A percentile compares a stretch with the other conserved stretches of the same genome.
phyloP scores from a whole-genome alignment of 2,329 filamentous ascomycete genomes.

The Ophiocordyceps camponoti-saundersi region DNA sequence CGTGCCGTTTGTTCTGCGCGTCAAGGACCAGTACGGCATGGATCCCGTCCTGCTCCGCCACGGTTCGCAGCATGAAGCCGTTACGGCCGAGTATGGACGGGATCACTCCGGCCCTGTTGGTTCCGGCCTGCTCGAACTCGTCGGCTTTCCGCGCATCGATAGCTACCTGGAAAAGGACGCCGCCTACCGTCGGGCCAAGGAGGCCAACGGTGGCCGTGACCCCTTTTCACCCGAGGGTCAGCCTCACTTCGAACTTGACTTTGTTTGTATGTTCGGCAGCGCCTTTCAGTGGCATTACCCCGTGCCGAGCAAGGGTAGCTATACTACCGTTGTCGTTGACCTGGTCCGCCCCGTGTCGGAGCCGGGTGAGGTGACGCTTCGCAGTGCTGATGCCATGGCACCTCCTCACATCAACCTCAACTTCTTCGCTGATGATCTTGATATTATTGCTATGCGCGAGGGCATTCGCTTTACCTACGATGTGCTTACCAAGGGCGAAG shows the following conservation, averaged over 20 bases:
- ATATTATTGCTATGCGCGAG: conserved; percentile 40
- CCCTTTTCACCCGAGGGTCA: conserved; percentile 39
- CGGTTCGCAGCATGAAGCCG: conserved; percentile 15
- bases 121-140: conserved; percentile 28
- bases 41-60: conserved; percentile 23
- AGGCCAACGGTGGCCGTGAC: conserved; percentile 25
- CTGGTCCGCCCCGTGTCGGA: conserved; percentile 22
- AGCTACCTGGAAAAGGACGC: conserved; percentile 28
- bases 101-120: conserved; percentile 21
- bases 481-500: conserved; percentile 37
- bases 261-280: conserved; percentile 37
- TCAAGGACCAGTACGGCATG: conserved; percentile 22
- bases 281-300: conserved; percentile 32
- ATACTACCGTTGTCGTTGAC: conserved; percentile 38
- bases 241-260: conserved; percentile 46
- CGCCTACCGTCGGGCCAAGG: conserved; percentile 26
- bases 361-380: conserved; percentile 35
- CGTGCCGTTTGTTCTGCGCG: conserved; percentile 29
- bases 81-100: conserved; percentile 17
- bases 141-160: conserved; percentile 41
- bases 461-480: conserved; percentile 39
- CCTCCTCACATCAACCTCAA: conserved; percentile 43
- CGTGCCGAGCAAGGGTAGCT: conserved; percentile 22
- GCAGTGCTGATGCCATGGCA: conserved; percentile 36
- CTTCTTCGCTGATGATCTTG: conserved; percentile 38